Evolutionary conservation across 2,329 filamentous ascomycete species (phyloP).

Genomic region (Metarhizium guizhouense): DNA sequence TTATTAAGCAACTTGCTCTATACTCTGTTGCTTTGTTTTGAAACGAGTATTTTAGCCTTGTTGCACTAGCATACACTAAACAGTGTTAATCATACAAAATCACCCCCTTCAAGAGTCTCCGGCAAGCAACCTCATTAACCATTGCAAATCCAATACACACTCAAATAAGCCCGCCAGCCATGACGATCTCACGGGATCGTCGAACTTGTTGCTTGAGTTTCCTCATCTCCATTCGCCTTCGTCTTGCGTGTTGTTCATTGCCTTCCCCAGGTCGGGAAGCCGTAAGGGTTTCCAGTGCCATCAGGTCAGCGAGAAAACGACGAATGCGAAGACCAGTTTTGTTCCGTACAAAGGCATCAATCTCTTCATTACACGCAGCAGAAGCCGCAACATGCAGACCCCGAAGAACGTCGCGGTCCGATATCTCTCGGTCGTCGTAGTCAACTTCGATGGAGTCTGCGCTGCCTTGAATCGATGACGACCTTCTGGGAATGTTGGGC

Average conservation of each 20-base stretch:
- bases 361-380: conserved; percentile 45
- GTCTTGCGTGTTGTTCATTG: conserved; percentile 16
- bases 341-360: conserved; percentile 42
- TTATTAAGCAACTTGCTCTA: background rate
- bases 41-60: background rate
- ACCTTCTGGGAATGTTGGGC: conserved; percentile 26
- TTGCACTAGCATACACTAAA: conserved; percentile 3
- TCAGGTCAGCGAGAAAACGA: conserved; percentile 45
- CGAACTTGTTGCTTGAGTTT: conserved; percentile 26
- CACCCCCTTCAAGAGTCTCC: background rate
- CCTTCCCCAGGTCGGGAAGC: conserved; percentile 17
- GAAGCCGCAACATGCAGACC: conserved; percentile 47
- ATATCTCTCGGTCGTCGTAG: conserved; percentile 29
- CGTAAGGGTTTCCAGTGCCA: conserved; percentile 37
- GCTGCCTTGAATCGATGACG: conserved; percentile 23
- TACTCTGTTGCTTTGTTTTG: background rate
- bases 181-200: conserved; percentile 20
- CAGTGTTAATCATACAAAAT: conserved; percentile 2
- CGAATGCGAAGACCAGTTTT: conserved; percentile 45
- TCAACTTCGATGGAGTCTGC: conserved; percentile 15
- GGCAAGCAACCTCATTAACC: background rate
- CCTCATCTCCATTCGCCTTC: conserved; percentile 22
- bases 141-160: background rate
- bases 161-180: conserved; percentile 10
- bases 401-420: conserved; percentile 42